Evolutionary conservation across 352 stramenopile genomes (phyloP).

Genomic region (Aphanomyces astaci): DNA sequence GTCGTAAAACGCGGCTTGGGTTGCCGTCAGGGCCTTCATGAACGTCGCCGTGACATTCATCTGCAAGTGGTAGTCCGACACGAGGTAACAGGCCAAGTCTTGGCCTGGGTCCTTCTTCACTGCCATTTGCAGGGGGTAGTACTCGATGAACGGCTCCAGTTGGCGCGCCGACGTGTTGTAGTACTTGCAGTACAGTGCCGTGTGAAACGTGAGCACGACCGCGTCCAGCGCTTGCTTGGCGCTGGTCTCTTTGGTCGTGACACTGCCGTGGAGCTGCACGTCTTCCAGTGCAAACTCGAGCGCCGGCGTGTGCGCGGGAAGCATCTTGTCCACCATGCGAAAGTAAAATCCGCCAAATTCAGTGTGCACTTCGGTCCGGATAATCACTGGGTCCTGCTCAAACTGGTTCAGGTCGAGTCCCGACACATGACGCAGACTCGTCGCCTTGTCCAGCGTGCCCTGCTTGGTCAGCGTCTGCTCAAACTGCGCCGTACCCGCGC

Average conservation of each 20-base stretch:
- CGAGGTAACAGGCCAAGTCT: slow-evolving; percentile 59
- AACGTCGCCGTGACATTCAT: slow-evolving; percentile 78
- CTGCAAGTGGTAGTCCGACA: slow-evolving; percentile 78
- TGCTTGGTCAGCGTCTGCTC: slow-evolving; percentile 67
- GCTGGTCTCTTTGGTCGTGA: slow-evolving; percentile 58
- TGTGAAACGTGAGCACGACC: slow-evolving; percentile 64
- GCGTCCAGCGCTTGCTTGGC: slow-evolving; percentile 42
- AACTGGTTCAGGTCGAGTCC: not conserved
- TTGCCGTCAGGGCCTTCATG: slow-evolving; percentile 72
- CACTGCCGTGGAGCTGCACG: slow-evolving; percentile 61
- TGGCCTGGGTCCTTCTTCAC: slow-evolving; percentile 63
- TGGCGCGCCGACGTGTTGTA: slow-evolving; percentile 74
- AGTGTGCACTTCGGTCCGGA: slow-evolving; percentile 69
- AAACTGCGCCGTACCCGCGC: slow-evolving; percentile 63
- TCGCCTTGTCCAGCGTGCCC: not conserved
- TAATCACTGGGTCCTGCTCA: slow-evolving; percentile 34
- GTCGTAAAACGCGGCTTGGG: slow-evolving; percentile 42
- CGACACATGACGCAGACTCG: not conserved
- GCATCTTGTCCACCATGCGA: slow-evolving; percentile 73
- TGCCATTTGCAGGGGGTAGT: slow-evolving; percentile 70
- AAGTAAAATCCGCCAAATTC: slow-evolving; percentile 84
- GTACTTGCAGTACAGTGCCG: slow-evolving; percentile 82
- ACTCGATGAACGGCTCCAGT: slow-evolving; percentile 80
- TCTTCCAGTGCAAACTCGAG: slow-evolving; percentile 77
- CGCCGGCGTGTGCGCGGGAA: slow-evolving; percentile 58